Evolutionary conservation across 306 rosid genomes (phyloP), one percentile per base, ranked within the genome.

Genomic region (Inga laurina): DNA sequence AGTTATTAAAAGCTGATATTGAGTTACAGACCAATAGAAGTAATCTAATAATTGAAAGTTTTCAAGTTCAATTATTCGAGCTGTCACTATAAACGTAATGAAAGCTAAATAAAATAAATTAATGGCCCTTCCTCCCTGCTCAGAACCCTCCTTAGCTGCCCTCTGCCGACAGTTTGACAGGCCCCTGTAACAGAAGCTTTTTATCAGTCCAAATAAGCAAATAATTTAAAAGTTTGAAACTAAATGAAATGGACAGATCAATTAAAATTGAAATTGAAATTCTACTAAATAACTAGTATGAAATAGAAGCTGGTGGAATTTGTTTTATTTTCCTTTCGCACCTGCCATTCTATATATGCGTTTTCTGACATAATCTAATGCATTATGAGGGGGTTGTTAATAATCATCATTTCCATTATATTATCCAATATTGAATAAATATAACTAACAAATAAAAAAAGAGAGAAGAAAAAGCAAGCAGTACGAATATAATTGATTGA

Each of bases 141-240:
- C 39, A 30, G 69, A 65, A 71, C 49, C 43, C 45, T 61, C 16
- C 7, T 30, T 65, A 73, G 61, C 64, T 65, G 67, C 44, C 52
- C 37, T 43, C 39, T 75, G 52, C 82, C 83, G 86, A 87, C 90
- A 84, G 51, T 72, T 75, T 84, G 84, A 75, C 64, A 35, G 84
- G 82, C 69, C 80, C 35, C 79, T 68, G 76, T 52, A 84, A 68
- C 82, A 74, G 41, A 87, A 59, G 32, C 24, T 56, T 22, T 57
- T 54, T 7, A 56, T 56, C 27, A 56, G 12, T 56, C 12, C 10
- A 56, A 56, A 56, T 56, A 19, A 56, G 64, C 64, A 56, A 7
- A 56, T 19, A 0, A 56, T 0, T 22, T 59, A 59, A 22, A 22
- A 22, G 18, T 37, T 66, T 66, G n/a, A 34, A 66, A 15, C 19